phyloP scores from a whole-genome alignment of 2,329 filamentous ascomycete species.

The Botrytis fragariae region DNA sequence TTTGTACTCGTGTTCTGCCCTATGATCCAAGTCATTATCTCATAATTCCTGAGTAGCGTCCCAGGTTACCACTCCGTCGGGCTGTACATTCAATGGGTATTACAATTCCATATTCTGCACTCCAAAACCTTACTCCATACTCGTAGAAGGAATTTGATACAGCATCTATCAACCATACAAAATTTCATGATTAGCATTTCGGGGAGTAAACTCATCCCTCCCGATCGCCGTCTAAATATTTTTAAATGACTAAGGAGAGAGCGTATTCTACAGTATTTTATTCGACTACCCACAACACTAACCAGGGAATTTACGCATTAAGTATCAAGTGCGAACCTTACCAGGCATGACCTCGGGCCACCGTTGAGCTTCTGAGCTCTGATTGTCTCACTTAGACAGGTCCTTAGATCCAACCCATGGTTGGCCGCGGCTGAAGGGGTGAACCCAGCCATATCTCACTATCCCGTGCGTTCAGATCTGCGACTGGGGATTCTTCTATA shows the following conservation, averaged over 20 bases:
- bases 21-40: not conserved
- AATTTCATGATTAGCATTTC: not conserved
- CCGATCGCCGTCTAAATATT: not conserved
- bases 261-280: not conserved
- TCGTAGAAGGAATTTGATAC: not conserved
- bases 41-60: slow-evolving; percentile 2
- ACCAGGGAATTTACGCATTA: not conserved
- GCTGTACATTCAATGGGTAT: slow-evolving; percentile 9
- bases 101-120: not conserved
- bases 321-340: not conserved
- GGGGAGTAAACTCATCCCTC: not conserved
- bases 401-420: not conserved
- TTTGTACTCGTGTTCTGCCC: not conserved
- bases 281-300: not conserved
- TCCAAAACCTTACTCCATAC: not conserved
- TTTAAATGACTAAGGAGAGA: not conserved
- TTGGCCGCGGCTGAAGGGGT: not conserved
- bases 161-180: not conserved
- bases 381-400: not conserved
- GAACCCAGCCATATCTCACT: not conserved
- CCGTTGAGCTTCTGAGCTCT: slow-evolving; percentile 5
- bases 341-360: slow-evolving; percentile 4
- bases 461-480: slow-evolving; percentile 5
- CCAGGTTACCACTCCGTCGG: slow-evolving; percentile 13
- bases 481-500: not conserved